These are phyloP conservation scores for Arthroderma sp. DNA, from an alignment of 2,329 filamentous ascomycete genomes.

Conservation along the genomic window DNA sequence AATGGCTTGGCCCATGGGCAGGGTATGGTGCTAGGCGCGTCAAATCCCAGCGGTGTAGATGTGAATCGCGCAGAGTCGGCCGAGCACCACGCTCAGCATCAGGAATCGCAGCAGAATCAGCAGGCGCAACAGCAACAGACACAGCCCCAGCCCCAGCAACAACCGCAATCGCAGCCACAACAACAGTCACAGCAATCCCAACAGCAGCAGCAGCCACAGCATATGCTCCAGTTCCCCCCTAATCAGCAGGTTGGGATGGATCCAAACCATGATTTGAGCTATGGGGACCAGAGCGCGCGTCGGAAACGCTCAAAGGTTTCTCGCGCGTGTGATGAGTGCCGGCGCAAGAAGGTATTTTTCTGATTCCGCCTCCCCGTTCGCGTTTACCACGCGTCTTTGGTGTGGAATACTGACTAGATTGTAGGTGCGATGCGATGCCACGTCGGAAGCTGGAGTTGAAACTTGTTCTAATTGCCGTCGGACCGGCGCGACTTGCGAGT, in stretches of 20 bases:
- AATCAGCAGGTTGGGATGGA: constrained; percentile 33
- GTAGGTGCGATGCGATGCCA: constrained; percentile 70
- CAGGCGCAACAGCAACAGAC: constrained; percentile 6
- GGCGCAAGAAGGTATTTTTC: constrained; percentile 57
- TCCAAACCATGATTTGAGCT: constrained; percentile 35
- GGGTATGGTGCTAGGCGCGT: constrained; percentile 27
- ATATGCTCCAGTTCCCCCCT: constrained; percentile 30
- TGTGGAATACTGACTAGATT: constrained; percentile 8
- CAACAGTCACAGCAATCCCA: constrained; percentile 1
- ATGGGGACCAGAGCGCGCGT: constrained; percentile 50
- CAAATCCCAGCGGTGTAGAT: constrained; percentile 22
- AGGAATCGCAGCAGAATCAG: neutral
- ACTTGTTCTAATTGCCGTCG: constrained; percentile 73
- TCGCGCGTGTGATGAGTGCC: constrained; percentile 76
- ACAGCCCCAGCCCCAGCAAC: neutral
- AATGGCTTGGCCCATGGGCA: constrained; percentile 30
- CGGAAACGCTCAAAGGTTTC: constrained; percentile 77
- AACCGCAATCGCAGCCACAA: neutral
- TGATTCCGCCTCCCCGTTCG: constrained; percentile 8
- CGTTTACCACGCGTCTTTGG: constrained; percentile 1
- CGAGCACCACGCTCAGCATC: constrained; percentile 16
- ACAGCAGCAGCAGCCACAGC: constrained; percentile 17
- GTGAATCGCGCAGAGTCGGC: constrained; percentile 25
- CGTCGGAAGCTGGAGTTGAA: constrained; percentile 56
- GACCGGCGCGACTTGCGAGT: constrained; percentile 63